Evolutionary conservation across 768 basidiomycete genomes (phyloP).

Genomic region (Postia placenta): DNA sequence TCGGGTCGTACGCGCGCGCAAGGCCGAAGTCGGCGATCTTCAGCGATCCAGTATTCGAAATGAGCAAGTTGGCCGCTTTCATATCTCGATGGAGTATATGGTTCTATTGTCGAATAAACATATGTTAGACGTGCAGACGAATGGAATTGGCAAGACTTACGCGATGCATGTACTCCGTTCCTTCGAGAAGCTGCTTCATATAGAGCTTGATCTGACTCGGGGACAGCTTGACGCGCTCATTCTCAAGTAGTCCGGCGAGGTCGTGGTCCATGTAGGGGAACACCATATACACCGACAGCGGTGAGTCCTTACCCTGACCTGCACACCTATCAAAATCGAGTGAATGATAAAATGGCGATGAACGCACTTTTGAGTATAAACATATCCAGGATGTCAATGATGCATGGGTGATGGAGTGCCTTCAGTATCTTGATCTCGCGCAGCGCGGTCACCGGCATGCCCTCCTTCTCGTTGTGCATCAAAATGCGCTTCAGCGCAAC

Average conservation of each 20-base stretch:
- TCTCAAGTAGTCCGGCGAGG: conserved; percentile 89
- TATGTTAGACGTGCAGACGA: conserved; percentile 2
- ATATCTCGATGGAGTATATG: conserved; percentile 97
- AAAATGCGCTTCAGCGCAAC: conserved; percentile 94
- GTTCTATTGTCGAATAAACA: conserved; percentile 49
- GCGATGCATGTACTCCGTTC: conserved; percentile 92
- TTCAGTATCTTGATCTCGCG: conserved; percentile 98
- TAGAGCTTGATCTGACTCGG: conserved; percentile 91
- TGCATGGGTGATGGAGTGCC: conserved; percentile 75
- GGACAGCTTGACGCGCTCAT: conserved; percentile 77
- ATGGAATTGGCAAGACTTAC: conserved; percentile 50
- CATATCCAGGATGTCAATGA: conserved; percentile 89
- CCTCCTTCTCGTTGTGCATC: conserved; percentile 96
- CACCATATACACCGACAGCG: conserved; percentile 93
- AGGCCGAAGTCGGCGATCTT: conserved; percentile 96
- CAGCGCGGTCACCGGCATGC: conserved; percentile 93
- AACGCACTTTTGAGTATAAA: conserved; percentile 75
- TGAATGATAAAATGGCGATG: too few relatives aligned
- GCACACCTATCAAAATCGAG: conserved; percentile 1
- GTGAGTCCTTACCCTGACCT: conserved; percentile 59
- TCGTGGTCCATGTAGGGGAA: conserved; percentile 99
- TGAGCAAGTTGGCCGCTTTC: conserved; percentile 96
- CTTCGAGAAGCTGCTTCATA: conserved; percentile 94
- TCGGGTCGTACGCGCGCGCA: conserved; percentile 71
- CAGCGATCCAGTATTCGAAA: conserved; percentile 77